Evolutionary conservation across 2,329 filamentous ascomycete species (phyloP), one percentile per base, ranked within the genome.

Genomic region (Sphaerulina musiva): DNA sequence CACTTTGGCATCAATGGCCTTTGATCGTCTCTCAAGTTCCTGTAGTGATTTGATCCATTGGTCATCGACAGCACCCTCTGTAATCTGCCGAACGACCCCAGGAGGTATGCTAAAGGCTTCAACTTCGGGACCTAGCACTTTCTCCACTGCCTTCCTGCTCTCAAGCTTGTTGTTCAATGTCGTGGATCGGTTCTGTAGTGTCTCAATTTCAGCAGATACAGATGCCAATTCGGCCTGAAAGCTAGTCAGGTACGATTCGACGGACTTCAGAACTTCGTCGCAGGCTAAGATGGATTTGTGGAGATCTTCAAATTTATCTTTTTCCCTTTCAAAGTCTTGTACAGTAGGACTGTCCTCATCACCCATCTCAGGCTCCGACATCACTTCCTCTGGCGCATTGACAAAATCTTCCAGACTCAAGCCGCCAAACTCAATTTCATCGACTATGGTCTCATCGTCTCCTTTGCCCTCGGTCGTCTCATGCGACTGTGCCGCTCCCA

Each of bases 151-250:
- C 68, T 87, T 91, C 36, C 95, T 81, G 66, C 96, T 96, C 61
- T 95, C 87, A 31, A 98, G 76, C 64, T 90, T 85, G 36, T 87
- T 83, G 63, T 89, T 96, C 55, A 98, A 73, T 6, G 86, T 83
- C 9, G 85, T 81, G 0, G 93, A 98, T 45, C 93, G 83, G 48
- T 86, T 84, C 73, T 98, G 93, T 40, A 98, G 74, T 2, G 85
- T 90, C 72, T 98, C 93, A 48, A 98, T 98, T 69, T 98, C 93
- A 6, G 90, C 86, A 1, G 93, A 96, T 10, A 98, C 93, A 11
- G 84, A 82, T 7, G 89, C 92, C 9, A 98, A 81, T 70, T 98
- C 95, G 56, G 90, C 87, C 68, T 95, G 90, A 68, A 98, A 98
- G 69, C 85, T 92, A 38, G 87, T 87, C 50, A 98, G 78, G 69